Evolutionary conservation across 2,329 filamentous ascomycete species (phyloP).

Genomic region (Dryadomyces quercivorus): DNA sequence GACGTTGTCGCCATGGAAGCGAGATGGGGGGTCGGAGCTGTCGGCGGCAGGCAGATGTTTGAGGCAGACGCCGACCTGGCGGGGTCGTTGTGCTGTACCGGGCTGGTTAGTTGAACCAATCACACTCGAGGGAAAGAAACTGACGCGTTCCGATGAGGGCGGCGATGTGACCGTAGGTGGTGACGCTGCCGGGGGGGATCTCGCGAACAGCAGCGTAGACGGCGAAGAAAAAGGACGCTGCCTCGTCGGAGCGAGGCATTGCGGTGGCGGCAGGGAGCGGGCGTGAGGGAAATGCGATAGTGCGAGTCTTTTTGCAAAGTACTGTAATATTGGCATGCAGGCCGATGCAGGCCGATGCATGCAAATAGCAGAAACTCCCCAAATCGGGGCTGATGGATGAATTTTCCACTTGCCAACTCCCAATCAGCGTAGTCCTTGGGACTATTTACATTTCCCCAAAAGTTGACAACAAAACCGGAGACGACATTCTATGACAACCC

Average conservation of each 20-base stretch:
- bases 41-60: constrained; percentile 53
- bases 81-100: constrained; percentile 50
- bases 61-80: constrained; percentile 82
- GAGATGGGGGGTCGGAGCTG: constrained; percentile 24
- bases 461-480: no score
- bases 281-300: background rate
- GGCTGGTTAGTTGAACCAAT: background rate
- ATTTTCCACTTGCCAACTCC: no score
- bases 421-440: no score
- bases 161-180: constrained; percentile 76
- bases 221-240: constrained; percentile 58
- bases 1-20: constrained; percentile 65
- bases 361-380: no score
- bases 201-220: constrained; percentile 80
- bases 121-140: constrained; percentile 16
- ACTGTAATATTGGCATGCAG: no score
- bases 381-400: no score
- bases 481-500: no score
- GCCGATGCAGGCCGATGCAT: no score
- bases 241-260: constrained; percentile 65
- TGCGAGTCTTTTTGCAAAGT: no score
- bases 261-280: background rate
- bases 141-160: constrained; percentile 59
- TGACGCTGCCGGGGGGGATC: constrained; percentile 73
- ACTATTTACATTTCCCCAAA: no score